Evolutionary conservation across 352 stramenopile species (phyloP).

Genomic region (Phytopythium mirpurense): DNA sequence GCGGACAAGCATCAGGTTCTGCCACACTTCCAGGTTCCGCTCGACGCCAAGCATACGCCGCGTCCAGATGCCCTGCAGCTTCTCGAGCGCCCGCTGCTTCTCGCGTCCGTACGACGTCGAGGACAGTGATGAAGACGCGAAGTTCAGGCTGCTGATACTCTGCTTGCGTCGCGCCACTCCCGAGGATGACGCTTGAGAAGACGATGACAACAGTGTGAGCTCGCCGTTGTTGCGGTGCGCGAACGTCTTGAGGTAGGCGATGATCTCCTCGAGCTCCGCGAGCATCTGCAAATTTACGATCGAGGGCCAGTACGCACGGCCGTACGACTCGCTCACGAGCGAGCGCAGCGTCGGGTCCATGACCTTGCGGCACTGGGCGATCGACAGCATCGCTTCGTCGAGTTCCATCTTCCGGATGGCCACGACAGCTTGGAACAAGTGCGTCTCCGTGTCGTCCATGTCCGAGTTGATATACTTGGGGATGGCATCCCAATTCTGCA

Average conservation of each 20-base stretch:
- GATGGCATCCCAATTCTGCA: slow-evolving; percentile 85
- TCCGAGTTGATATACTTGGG: slow-evolving; percentile 85
- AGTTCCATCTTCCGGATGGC: slow-evolving; percentile 94
- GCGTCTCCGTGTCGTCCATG: slow-evolving; percentile 81
- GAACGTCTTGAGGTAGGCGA: slow-evolving; percentile 79
- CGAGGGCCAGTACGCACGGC: slow-evolving; percentile 92
- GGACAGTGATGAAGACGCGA: slow-evolving; percentile 58
- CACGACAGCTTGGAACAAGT: slow-evolving; percentile 89
- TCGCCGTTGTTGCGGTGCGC: slow-evolving; percentile 77
- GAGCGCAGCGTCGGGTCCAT: slow-evolving; percentile 97
- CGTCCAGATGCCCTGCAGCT: slow-evolving; percentile 81
- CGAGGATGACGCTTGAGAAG: slow-evolving; percentile 17
- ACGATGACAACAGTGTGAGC: slow-evolving; percentile 53
- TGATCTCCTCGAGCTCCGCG: slow-evolving; percentile 93
- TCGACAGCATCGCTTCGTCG: slow-evolving; percentile 87
- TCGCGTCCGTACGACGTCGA: slow-evolving; percentile 70
- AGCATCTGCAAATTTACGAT: slow-evolving; percentile 98
- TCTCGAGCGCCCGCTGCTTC: slow-evolving; percentile 63
- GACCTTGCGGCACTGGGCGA: slow-evolving; percentile 91
- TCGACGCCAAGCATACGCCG: slow-evolving; percentile 93
- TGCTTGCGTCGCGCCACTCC: slow-evolving; percentile 48
- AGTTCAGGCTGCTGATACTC: slow-evolving; percentile 78
- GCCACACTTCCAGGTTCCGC: slow-evolving; percentile 91
- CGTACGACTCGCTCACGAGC: slow-evolving; percentile 97
- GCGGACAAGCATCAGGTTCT: slow-evolving; percentile 94